Evolutionary conservation across 805 yeast species (phyloP).

Genomic region (Metschnikowia vanudenii): DNA sequence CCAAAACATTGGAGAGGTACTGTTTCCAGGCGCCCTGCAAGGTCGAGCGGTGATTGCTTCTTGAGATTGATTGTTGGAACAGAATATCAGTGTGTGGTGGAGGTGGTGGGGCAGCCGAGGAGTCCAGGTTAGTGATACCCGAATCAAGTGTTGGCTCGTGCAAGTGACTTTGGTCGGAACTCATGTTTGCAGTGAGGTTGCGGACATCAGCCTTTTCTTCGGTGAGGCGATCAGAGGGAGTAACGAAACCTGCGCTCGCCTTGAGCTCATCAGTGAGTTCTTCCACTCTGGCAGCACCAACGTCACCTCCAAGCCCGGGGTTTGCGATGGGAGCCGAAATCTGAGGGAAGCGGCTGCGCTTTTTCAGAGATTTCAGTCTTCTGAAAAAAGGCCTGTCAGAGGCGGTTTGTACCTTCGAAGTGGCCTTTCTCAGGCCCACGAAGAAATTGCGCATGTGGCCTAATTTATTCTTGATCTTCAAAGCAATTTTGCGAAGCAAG

Average conservation of each 20-base stretch:
- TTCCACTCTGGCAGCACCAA: slow-evolving; percentile 28
- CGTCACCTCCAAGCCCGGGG: slow-evolving; percentile 28
- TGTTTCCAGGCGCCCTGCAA: slow-evolving; percentile 29
- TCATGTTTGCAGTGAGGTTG: not conserved
- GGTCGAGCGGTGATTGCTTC: not conserved
- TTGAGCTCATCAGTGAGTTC: slow-evolving; percentile 16
- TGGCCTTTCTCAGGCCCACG: slow-evolving; percentile 14
- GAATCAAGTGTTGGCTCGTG: slow-evolving; percentile 7
- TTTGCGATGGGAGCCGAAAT: slow-evolving; percentile 35
- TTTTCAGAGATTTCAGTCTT: not conserved
- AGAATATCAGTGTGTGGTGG: slow-evolving; percentile 13
- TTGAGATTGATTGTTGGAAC: slow-evolving; percentile 1
- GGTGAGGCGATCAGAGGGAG: not conserved
- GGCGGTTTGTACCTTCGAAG: slow-evolving; percentile 8
- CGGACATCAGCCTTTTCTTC: not conserved
- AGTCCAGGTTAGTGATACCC: slow-evolving; percentile 9
- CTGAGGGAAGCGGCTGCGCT: slow-evolving; percentile 1
- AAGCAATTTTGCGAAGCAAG: slow-evolving; percentile 4
- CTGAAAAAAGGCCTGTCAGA: slow-evolving; percentile 4
- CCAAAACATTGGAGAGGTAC: slow-evolving; percentile 35
- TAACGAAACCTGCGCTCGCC: slow-evolving; percentile 16
- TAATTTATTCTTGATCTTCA: slow-evolving; percentile 26
- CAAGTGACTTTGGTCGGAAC: slow-evolving; percentile 20
- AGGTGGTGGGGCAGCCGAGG: slow-evolving; percentile 16
- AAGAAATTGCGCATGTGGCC: slow-evolving; percentile 13